Base-by-base conservation (phyloP, 2,329 filamentous ascomycete species). In the Fusarium gaditjirri region DNA sequence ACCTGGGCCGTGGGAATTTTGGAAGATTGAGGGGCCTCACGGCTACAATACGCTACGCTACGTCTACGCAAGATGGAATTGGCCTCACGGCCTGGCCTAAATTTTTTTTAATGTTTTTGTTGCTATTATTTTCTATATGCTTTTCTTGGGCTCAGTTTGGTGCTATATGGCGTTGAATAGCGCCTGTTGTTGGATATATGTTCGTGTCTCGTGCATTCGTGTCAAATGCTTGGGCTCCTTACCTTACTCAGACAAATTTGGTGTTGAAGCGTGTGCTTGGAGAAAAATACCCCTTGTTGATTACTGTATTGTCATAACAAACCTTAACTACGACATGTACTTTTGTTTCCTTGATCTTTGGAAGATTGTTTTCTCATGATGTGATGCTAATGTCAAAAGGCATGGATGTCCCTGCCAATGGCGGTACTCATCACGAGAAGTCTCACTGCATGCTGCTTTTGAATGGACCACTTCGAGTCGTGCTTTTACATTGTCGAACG, bases 11-110 rank as follows among this genome's bases (percentile, higher is more conserved):
- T 70, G 72, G 70, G 58, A 57, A 75, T 56, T 57, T 72, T 56
- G 71, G 72, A 77, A 77, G 75, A 77, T 75, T 77, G 74, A 75
- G 62, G 68, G 65, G 75, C 75, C 75, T 77, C 75, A 72, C 75
- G 75, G 75, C 75, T 77, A 72, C 72, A 62, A 61, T 49, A 66
- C 33, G 63, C 61, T 63, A 68, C 46, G 66, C 62, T 71, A 71
- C 63, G 68, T 68, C 69, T 72, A 73, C 46, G 70, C 67, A 77
- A 77, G 75, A 77, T 75, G 75, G 73, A 75, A 77, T 67, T 70
- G 69, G 75, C 75, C 75, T 77, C 75, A 61, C 75, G 75, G 75
- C 75, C 74, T 62, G 75, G 75, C 71, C 74, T 62, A 67, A n/a
- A n/a, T n/a, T n/a, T 68, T 71, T 68, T 71, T 70, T 76, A 66